Percentiles rank a stretch among this genome's conserved stretches.
Conservation (phyloP, 495 filamentous ascomycete species). For the Penicillium desertorum region DNA sequence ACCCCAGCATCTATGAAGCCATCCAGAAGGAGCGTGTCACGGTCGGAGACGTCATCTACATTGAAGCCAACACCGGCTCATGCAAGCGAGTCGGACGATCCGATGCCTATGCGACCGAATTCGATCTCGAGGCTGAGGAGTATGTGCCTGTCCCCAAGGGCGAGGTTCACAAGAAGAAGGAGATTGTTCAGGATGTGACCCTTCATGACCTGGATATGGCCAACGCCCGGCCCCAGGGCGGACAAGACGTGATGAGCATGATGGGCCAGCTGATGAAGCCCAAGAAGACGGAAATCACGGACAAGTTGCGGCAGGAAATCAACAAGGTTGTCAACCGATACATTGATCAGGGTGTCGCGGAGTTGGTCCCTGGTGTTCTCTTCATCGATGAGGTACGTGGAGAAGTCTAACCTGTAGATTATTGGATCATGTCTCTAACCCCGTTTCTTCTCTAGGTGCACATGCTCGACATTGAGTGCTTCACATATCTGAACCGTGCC, state of each 20-base stretch:
- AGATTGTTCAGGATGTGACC: constrained; percentile 98
- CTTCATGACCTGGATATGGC: constrained; percentile 95
- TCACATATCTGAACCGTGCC: constrained; percentile 96
- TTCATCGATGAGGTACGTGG: constrained; percentile 92
- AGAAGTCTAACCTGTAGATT: background rate
- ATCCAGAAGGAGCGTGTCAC: constrained; percentile 97
- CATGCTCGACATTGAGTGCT: constrained; percentile 99
- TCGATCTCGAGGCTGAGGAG: constrained; percentile 97
- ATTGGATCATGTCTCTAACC: constrained; percentile 5
- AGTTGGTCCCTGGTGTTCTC: constrained; percentile 92
- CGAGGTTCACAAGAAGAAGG: constrained; percentile 99
- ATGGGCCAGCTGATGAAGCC: constrained; percentile 99
- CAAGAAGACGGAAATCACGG: constrained; percentile 97
- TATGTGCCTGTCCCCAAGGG: constrained; percentile 98
- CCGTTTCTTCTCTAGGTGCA: constrained; percentile 62
- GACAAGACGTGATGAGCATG: constrained; percentile 99
- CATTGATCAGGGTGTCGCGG: constrained; percentile 97
- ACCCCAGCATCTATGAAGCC: constrained; percentile 97
- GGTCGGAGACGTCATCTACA: constrained; percentile 96
- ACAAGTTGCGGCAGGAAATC: constrained; percentile 92
- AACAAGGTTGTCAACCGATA: constrained; percentile 98
- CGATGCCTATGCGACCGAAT: constrained; percentile 96
- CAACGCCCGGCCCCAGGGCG: constrained; percentile 90
- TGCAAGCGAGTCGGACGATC: constrained; percentile 94
- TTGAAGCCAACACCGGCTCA: constrained; percentile 95